Percentiles rank a stretch among this genome's conserved stretches.
Evolutionary conservation across 345 rosid genomes (phyloP).

Genomic region (Citrus cavaleriei): DNA sequence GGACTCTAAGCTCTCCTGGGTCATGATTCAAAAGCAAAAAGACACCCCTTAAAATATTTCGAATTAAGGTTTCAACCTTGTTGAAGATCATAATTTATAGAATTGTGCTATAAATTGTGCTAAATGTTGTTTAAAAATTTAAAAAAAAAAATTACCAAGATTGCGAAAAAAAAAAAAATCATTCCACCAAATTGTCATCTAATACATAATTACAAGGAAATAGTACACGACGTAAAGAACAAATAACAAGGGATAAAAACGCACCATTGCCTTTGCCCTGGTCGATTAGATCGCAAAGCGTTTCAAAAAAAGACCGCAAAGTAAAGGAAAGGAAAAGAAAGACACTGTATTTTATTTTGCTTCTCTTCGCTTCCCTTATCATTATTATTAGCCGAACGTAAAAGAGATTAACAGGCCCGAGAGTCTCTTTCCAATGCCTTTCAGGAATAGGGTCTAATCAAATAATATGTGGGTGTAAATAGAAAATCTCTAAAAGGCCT

Average conservation of each 20-base stretch:
- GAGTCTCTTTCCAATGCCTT: not conserved
- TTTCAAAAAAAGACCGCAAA: not conserved
- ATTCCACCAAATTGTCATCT: not conserved
- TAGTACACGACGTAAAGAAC: too few relatives aligned
- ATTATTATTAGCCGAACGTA: not conserved
- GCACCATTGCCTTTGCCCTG: conserved; percentile 15
- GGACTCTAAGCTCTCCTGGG: not conserved
- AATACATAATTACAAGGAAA: not conserved
- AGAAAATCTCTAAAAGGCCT: accelerated
- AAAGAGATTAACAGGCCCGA: not conserved
- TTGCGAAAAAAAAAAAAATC: not conserved
- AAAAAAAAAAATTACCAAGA: too few relatives aligned
- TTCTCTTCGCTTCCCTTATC: not conserved
- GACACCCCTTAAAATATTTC: not conserved
- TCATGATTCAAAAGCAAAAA: not conserved
- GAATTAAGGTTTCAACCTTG: not conserved
- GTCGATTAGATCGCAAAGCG: conserved; percentile 11
- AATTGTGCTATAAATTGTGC: not conserved
- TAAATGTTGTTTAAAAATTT: not conserved
- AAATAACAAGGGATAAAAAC: not conserved
- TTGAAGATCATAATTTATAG: not conserved
- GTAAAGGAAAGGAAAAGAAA: not conserved
- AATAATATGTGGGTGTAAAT: not conserved
- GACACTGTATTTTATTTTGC: not conserved
- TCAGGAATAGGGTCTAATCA: not conserved